Evolutionary conservation across 1,139 yeast genomes (phyloP).

Genomic region (Keqinozyma sinolaborantium): DNA sequence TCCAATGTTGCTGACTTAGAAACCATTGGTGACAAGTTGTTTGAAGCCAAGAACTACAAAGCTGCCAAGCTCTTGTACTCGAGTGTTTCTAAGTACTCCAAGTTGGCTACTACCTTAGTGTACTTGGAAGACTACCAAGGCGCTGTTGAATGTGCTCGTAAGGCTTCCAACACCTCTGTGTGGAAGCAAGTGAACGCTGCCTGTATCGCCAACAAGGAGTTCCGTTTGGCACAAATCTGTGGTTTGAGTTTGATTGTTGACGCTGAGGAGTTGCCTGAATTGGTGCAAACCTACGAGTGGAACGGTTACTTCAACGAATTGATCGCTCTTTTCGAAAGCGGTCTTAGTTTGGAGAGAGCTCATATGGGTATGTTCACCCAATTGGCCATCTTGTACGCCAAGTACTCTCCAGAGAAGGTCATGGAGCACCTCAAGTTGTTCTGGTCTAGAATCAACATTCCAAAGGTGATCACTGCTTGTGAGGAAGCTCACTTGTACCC

Average conservation of each 20-base stretch:
- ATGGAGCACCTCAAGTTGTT: conserved; percentile 96
- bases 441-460: conserved; percentile 98
- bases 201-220: conserved; percentile 92
- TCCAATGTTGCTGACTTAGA: conserved; percentile 94
- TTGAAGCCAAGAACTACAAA: conserved; percentile 77
- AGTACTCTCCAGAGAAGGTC: conserved; percentile 85
- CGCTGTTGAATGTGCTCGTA: conserved; percentile 98
- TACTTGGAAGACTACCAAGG: conserved; percentile 89
- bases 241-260: conserved; percentile 95
- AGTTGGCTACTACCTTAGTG: conserved; percentile 92
- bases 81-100: conserved; percentile 89
- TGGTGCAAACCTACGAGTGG: conserved; percentile 82
- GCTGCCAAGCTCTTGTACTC: conserved; percentile 90
- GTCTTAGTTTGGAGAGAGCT: conserved; percentile 95
- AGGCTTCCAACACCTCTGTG: conserved; percentile 88
- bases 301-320: conserved; percentile 91
- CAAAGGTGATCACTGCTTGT: conserved; percentile 92
- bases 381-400: conserved; percentile 84
- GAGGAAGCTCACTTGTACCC: conserved; percentile 96
- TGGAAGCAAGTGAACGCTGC: conserved; percentile 99
- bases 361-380: conserved; percentile 99
- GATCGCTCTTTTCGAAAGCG: conserved; percentile 90
- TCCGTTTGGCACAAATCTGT: conserved; percentile 96
- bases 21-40: conserved; percentile 86
- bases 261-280: conserved; percentile 93